A percentile compares a stretch with the other conserved stretches of the same genome.
Conservation (phyloP, 164 flowering plant genomes). For the Vitis rotundifolia region DNA sequence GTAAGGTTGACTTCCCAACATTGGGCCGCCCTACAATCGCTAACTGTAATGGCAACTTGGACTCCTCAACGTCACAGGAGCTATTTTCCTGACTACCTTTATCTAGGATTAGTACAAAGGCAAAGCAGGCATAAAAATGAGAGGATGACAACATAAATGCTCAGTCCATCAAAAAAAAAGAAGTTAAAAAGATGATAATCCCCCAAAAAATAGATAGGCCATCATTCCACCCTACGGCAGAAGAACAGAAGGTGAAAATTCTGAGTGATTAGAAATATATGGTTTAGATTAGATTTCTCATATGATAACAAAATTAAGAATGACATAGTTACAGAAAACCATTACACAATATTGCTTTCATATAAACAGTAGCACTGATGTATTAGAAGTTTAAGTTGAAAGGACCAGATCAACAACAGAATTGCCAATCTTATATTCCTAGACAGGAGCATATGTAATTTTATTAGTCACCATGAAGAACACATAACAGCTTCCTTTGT, state of each 20-base stretch:
- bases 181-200: neutral
- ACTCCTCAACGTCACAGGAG: conserved; percentile 45
- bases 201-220: neutral
- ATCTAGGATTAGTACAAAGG: conserved; percentile 25
- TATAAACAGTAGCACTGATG: too few relatives aligned
- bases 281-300: too few relatives aligned
- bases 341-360: too few relatives aligned
- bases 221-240: neutral
- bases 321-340: too few relatives aligned
- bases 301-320: too few relatives aligned
- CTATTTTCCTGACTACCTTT: conserved; percentile 22
- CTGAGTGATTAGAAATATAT: neutral
- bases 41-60: conserved; percentile 76
- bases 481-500: too few relatives aligned
- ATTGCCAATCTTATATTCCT: too few relatives aligned
- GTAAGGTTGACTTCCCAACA: conserved; percentile 95
- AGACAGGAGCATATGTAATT: too few relatives aligned
- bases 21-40: conserved; percentile 97
- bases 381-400: too few relatives aligned
- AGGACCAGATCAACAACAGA: too few relatives aligned
- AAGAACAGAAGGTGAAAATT: neutral
- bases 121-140: neutral
- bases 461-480: too few relatives aligned
- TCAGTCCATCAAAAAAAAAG: neutral
- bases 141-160: neutral